Conservation (phyloP, 345 rosid species). For the Hevea brasiliensis region DNA sequence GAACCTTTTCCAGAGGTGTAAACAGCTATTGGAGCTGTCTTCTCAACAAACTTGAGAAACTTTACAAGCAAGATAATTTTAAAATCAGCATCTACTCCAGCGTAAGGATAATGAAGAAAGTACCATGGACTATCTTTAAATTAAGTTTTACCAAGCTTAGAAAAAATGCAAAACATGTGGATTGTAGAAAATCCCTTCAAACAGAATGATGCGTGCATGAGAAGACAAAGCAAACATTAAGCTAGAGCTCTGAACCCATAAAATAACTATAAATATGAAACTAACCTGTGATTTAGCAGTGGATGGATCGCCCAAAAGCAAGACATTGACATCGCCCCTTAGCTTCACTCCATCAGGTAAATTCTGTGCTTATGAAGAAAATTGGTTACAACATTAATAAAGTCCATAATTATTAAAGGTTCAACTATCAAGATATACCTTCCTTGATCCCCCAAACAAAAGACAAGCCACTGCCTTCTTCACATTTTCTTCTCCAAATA, state of each 20-base stretch:
- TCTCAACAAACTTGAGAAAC: conserved; percentile 97
- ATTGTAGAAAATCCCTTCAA: neutral
- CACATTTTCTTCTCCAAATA: conserved; percentile 87
- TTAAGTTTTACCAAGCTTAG: neutral
- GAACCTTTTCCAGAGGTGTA: conserved; percentile 98
- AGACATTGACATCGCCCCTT: conserved; percentile 92
- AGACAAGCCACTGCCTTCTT: conserved; percentile 93
- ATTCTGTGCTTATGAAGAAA: conserved; percentile 38
- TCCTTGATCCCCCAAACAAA: conserved; percentile 94
- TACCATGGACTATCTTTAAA: neutral
- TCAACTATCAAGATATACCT: conserved; percentile 39
- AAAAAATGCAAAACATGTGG: neutral
- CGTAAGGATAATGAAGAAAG: neutral
- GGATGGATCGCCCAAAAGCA: conserved; percentile 95
- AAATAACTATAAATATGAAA: conserved; percentile 9
- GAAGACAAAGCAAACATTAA: conserved; percentile 3
- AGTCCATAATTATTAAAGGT: neutral
- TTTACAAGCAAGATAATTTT: conserved; percentile 26
- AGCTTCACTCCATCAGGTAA: conserved; percentile 92
- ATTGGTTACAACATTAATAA: conserved; percentile 14
- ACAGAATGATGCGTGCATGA: neutral
- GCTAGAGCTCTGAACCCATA: neutral
- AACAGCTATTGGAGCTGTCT: conserved; percentile 96
- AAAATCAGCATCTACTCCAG: conserved; percentile 24
- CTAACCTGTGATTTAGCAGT: conserved; percentile 95